Evolutionary conservation across 805 yeast species (phyloP).

Genomic region (Ogataea corticis): DNA sequence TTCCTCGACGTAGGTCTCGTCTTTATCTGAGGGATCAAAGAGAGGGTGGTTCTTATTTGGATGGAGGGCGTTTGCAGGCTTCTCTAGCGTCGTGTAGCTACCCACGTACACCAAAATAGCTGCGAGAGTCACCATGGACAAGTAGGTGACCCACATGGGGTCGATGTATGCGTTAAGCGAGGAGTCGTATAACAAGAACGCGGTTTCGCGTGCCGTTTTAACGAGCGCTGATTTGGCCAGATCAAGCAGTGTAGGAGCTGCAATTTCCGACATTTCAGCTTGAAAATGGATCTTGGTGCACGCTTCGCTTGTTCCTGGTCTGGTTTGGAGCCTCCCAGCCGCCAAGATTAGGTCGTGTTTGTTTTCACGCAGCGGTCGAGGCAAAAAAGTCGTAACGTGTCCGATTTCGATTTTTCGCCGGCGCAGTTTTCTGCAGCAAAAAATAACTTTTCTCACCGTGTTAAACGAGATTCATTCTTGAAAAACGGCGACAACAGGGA

Average conservation of each 20-base stretch:
- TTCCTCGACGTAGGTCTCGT: constrained; percentile 20
- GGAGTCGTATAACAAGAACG: constrained; percentile 24
- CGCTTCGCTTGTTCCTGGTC: constrained; percentile 3
- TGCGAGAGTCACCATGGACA: constrained; percentile 23
- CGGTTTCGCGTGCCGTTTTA: constrained; percentile 14
- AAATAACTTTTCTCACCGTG: neutral
- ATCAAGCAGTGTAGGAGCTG: neutral
- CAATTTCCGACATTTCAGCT: neutral
- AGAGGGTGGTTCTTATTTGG: constrained; percentile 40
- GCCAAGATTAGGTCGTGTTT: constrained; percentile 1
- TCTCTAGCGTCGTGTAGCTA: constrained; percentile 35
- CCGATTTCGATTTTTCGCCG: constrained; percentile 1
- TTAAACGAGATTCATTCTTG: neutral
- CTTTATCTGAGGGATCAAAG: constrained; percentile 44
- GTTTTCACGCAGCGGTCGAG: neutral
- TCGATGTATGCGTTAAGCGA: constrained; percentile 15
- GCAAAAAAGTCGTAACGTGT: constrained; percentile 5
- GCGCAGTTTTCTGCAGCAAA: neutral
- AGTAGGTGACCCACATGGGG: constrained; percentile 20
- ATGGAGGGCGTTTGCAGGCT: constrained; percentile 31
- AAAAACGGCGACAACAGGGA: neutral
- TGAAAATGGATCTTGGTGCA: neutral
- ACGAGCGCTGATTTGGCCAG: neutral
- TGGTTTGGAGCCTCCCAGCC: constrained; percentile 4
- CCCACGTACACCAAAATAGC: constrained; percentile 36